Evolutionary conservation across 257 asterid genomes (phyloP).

Genomic region (Verbena officinalis): DNA sequence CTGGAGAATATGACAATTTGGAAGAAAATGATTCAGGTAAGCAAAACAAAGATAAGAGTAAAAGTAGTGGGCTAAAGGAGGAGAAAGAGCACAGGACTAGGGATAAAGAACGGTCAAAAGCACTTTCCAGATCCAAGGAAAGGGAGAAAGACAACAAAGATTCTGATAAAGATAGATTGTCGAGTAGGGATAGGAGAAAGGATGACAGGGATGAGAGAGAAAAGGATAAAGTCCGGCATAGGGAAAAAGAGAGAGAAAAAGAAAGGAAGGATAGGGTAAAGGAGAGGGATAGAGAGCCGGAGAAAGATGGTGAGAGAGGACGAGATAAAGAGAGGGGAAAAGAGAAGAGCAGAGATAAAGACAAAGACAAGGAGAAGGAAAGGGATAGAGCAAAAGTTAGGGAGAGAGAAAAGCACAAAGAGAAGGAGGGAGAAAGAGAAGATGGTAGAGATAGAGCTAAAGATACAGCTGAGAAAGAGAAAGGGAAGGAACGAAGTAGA

Average conservation of each 20-base stretch:
- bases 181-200: conserved; percentile 65
- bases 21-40: conserved; percentile 55
- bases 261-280: conserved; percentile 53
- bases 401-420: conserved; percentile 50
- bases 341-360: conserved; percentile 63
- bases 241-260: conserved; percentile 67
- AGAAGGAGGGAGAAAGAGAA: conserved; percentile 59
- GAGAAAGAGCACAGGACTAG: conserved; percentile 71
- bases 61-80: conserved; percentile 57
- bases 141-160: conserved; percentile 56
- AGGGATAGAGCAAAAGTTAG: conserved; percentile 52
- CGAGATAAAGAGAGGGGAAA: conserved; percentile 54
- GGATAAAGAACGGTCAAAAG: conserved; percentile 64
- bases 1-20: conserved; percentile 49
- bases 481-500: conserved; percentile 61
- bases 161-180: conserved; percentile 45
- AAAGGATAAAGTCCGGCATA: conserved; percentile 53
- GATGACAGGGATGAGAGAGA: conserved; percentile 69
- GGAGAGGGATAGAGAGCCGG: conserved; percentile 50
- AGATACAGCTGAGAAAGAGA: conserved; percentile 61
- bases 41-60: conserved; percentile 65
- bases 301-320: conserved; percentile 45
- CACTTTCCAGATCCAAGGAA: conserved; percentile 43
- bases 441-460: conserved; percentile 53
- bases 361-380: conserved; percentile 59